Conservation (phyloP, 768 basidiomycete species). For the Trametes cubensis region DNA sequence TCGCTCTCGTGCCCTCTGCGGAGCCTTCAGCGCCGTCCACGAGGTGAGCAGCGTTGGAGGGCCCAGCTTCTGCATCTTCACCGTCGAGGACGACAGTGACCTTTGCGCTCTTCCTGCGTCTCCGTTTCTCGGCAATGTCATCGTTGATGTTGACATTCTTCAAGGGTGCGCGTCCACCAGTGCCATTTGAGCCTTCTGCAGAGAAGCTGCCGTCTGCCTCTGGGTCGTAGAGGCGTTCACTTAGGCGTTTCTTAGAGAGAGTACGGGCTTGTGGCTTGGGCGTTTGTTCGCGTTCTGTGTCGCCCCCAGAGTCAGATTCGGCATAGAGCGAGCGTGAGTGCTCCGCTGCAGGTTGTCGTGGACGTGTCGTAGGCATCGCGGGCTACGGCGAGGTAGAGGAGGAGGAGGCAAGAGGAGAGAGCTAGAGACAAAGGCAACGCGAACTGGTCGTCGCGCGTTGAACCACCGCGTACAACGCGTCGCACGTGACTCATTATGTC, state of each 20-base stretch:
- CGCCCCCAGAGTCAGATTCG: slow-evolving; percentile 29
- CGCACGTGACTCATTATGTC: slow-evolving; percentile 24
- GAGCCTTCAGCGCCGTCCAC: slow-evolving; percentile 47
- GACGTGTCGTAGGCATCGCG: slow-evolving; percentile 22
- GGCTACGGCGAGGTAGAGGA: background rate
- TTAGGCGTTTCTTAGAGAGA: slow-evolving; percentile 52
- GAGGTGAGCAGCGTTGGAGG: slow-evolving; percentile 48
- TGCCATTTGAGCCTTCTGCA: slow-evolving; percentile 27
- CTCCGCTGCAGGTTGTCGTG: slow-evolving; percentile 9
- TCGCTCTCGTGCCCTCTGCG: slow-evolving; percentile 17
- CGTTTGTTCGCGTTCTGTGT: slow-evolving; percentile 27
- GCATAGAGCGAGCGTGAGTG: slow-evolving; percentile 14
- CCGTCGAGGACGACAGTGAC: slow-evolving; percentile 41
- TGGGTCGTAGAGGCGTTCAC: slow-evolving; percentile 56
- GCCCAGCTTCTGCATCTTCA: slow-evolving; percentile 61
- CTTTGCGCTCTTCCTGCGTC: slow-evolving; percentile 78
- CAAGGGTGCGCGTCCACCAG: slow-evolving; percentile 33
- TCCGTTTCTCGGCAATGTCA: slow-evolving; percentile 84
- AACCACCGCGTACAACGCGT: slow-evolving; percentile 24
- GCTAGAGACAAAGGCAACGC: background rate
- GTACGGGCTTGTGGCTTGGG: slow-evolving; percentile 28
- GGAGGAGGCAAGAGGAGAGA: background rate
- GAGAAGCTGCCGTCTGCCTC: slow-evolving; percentile 45
- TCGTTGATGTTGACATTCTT: slow-evolving; percentile 68
- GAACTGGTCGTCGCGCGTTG: slow-evolving; percentile 15